These are phyloP conservation scores for Trichoderma semiorbis DNA, from an alignment of 2,329 filamentous ascomycete genomes.

Conservation along the genomic window DNA sequence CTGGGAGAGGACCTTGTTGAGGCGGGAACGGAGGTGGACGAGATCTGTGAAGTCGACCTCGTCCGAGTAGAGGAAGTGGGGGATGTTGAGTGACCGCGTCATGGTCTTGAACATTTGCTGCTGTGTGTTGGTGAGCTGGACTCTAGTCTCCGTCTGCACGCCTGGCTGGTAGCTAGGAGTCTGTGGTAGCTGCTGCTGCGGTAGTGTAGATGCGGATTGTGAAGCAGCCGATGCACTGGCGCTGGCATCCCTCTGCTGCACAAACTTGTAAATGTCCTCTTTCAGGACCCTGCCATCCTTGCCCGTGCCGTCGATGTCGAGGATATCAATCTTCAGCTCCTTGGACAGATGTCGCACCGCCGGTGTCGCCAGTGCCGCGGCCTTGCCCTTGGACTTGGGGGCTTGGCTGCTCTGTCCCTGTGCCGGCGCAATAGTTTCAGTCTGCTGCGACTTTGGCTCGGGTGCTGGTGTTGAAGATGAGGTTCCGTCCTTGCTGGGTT, in stretches of 20 bases:
- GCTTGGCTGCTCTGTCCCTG: neutral
- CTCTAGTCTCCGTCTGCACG: slow-evolving; percentile 63
- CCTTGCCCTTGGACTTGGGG: slow-evolving; percentile 52
- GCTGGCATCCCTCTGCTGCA: slow-evolving; percentile 50
- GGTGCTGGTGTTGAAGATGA: slow-evolving; percentile 25
- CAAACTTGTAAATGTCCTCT: slow-evolving; percentile 78
- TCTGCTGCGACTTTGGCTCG: slow-evolving; percentile 18
- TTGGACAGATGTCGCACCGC: slow-evolving; percentile 87
- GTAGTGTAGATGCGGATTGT: slow-evolving; percentile 11
- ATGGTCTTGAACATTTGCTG: slow-evolving; percentile 96
- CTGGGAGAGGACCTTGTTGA: slow-evolving; percentile 62
- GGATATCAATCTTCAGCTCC: slow-evolving; percentile 72
- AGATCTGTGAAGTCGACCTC: slow-evolving; percentile 79
- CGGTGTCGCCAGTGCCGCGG: slow-evolving; percentile 78
- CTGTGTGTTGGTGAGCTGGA: slow-evolving; percentile 74
- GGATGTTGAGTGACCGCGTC: slow-evolving; percentile 86
- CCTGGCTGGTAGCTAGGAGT: slow-evolving; percentile 25
- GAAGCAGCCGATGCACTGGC: slow-evolving; percentile 24
- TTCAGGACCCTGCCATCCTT: slow-evolving; percentile 89
- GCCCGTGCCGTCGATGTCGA: slow-evolving; percentile 76
- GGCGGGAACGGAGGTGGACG: slow-evolving; percentile 65
- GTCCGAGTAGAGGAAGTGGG: slow-evolving; percentile 93
- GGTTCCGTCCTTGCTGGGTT: slow-evolving; percentile 29
- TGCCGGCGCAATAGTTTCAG: neutral
- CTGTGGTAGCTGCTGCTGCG: neutral